phyloP scores from a whole-genome alignment of 441 rosid genomes.

The Daphne laureola region DNA sequence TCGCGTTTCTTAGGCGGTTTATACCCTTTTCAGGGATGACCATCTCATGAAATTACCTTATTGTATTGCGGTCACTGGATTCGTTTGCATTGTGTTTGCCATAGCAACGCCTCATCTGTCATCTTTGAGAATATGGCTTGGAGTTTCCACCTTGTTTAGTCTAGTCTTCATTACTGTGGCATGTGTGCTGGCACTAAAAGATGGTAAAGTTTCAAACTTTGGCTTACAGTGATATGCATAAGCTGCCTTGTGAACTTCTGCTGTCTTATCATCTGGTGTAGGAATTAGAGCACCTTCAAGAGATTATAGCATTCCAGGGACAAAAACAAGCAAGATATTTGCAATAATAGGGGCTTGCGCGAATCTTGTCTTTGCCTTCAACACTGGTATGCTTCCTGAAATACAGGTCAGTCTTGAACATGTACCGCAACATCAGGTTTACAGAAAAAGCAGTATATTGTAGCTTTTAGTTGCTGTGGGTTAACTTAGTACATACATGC shows the following conservation, averaged over 20 bases:
- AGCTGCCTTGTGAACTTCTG: background rate
- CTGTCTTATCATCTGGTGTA: constrained; percentile 12
- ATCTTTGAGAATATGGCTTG: constrained; percentile 71
- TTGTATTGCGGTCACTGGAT: constrained; percentile 64
- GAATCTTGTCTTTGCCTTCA: constrained; percentile 67
- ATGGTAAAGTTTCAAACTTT: constrained; percentile 35
- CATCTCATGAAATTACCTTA: constrained; percentile 57
- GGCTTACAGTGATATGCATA: background rate
- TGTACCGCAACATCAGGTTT: background rate
- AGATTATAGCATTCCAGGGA: constrained; percentile 60
- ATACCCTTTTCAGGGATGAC: constrained; percentile 65
- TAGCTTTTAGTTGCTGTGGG: too few relatives aligned
- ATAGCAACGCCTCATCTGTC: constrained; percentile 73
- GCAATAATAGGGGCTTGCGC: constrained; percentile 64
- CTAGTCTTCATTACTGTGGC: constrained; percentile 51
- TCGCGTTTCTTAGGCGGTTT: constrained; percentile 41
- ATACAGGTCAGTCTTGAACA: constrained; percentile 45
- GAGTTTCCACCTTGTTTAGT: constrained; percentile 58
- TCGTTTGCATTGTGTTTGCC: constrained; percentile 66
- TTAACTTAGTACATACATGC: too few relatives aligned
- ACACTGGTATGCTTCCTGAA: constrained; percentile 90
- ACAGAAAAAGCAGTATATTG: too few relatives aligned
- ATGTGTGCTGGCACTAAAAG: constrained; percentile 40
- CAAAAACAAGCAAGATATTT: constrained; percentile 40
- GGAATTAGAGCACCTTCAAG: constrained; percentile 53